Evolutionary conservation across 495 filamentous ascomycete species (phyloP).

Genomic region (Penicillium roqueforti): DNA sequence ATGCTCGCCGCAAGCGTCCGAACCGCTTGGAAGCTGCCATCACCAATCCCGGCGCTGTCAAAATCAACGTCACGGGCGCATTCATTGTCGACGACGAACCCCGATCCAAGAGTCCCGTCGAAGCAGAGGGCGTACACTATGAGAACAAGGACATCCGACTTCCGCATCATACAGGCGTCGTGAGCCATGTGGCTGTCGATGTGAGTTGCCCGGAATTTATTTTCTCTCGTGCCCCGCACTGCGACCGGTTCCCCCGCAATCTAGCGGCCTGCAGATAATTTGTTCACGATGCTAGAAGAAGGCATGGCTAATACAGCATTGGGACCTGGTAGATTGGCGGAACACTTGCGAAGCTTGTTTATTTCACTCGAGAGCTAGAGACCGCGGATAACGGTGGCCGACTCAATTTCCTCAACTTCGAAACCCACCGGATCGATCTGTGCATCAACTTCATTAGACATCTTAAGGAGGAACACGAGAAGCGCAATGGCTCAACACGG

Average conservation of each 20-base stretch:
- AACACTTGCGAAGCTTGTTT: slow-evolving; percentile 91
- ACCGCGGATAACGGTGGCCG: slow-evolving; percentile 79
- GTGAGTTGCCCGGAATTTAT: slow-evolving; percentile 48
- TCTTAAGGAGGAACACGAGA: slow-evolving; percentile 73
- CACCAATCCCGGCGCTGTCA: slow-evolving; percentile 75
- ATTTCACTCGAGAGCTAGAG: slow-evolving; percentile 84
- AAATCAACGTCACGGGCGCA: slow-evolving; percentile 92
- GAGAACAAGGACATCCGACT: slow-evolving; percentile 91
- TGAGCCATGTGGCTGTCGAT: slow-evolving; percentile 96
- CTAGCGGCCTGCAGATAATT: not conserved
- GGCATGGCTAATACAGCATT: slow-evolving; percentile 20
- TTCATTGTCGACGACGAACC: slow-evolving; percentile 89
- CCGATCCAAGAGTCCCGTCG: slow-evolving; percentile 43
- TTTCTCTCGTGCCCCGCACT: slow-evolving; percentile 32
- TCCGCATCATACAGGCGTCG: slow-evolving; percentile 85
- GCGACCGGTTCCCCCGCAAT: slow-evolving; percentile 33
- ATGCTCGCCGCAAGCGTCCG: slow-evolving; percentile 23
- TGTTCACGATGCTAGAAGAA: slow-evolving; percentile 3
- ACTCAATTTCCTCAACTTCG: slow-evolving; percentile 90
- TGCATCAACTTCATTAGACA: slow-evolving; percentile 85
- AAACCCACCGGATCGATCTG: slow-evolving; percentile 87
- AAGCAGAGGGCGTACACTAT: slow-evolving; percentile 60
- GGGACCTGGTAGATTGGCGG: slow-evolving; percentile 78
- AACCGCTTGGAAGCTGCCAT: slow-evolving; percentile 62
- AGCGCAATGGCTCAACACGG: slow-evolving; percentile 60